Percentiles rank a stretch among this genome's conserved stretches.
phyloP scores from a whole-genome alignment of 345 rosid genomes.

The Citrus hindsii region DNA sequence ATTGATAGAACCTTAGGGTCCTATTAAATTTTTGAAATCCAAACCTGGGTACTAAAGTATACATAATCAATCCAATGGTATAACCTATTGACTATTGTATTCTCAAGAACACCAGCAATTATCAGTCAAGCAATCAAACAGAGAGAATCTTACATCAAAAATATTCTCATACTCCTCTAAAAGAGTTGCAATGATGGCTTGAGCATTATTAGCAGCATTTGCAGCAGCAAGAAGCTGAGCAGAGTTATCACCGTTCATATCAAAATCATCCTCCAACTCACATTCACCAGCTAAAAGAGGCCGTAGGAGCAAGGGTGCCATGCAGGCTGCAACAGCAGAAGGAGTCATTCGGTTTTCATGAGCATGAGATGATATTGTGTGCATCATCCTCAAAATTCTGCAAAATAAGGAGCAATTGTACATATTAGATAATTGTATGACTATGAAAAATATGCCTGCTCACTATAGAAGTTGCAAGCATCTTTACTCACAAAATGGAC shows the following conservation, averaged over 20 bases:
- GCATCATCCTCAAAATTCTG: conserved; percentile 97
- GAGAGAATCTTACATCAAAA: conserved; percentile 71
- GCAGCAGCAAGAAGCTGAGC: conserved; percentile 99
- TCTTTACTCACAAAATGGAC: conserved; percentile 8
- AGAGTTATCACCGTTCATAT: conserved; percentile 76
- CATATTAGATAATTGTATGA: conserved; percentile 15
- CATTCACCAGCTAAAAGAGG: conserved; percentile 97
- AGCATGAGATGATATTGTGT: conserved; percentile 70
- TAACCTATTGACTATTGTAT: background rate
- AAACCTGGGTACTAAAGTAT: background rate
- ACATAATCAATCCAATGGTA: background rate
- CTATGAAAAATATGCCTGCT: conserved; percentile 3
- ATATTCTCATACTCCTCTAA: conserved; percentile 85
- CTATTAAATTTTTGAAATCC: background rate
- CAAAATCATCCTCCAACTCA: conserved; percentile 90
- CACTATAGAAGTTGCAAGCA: conserved; percentile 6
- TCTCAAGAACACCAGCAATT: conserved; percentile 1
- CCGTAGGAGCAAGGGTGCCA: conserved; percentile 96
- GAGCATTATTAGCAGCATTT: conserved; percentile 95
- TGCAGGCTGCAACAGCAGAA: conserved; percentile 99
- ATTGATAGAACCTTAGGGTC: too few species aligned
- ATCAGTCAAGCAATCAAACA: conserved; percentile 5
- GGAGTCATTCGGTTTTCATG: conserved; percentile 91
- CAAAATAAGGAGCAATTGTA: conserved; percentile 22
- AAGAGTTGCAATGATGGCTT: conserved; percentile 77